Percentiles rank a stretch among this genome's conserved stretches.
These are phyloP conservation scores for Syncephalastrum contaminatum DNA, from an alignment of 371 early-diverging fungal species.

Conservation along the genomic window DNA sequence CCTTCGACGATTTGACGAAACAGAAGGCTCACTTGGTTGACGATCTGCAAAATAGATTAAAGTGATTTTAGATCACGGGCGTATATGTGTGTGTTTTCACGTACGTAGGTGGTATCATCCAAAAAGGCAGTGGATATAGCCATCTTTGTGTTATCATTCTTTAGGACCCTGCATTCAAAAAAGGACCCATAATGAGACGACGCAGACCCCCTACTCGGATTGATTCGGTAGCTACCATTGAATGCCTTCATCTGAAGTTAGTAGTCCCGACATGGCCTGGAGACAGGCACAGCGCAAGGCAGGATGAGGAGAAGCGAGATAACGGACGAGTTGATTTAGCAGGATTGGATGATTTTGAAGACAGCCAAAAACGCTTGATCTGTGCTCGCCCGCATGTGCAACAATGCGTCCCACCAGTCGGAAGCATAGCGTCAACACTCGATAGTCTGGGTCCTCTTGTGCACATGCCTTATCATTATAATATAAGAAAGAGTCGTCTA, in stretches of 20 bases:
- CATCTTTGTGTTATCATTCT: conserved; percentile 17
- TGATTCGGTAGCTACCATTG: conserved; percentile 15
- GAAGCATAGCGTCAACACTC: conserved; percentile 34
- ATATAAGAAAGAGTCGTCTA: background rate
- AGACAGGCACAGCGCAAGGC: conserved; percentile 36
- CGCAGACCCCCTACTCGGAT: background rate
- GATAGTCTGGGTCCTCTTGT: conserved; percentile 35
- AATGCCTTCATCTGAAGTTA: conserved; percentile 15
- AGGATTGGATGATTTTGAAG: conserved; percentile 11
- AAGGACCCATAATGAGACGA: background rate
- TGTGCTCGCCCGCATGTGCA: conserved; percentile 6
- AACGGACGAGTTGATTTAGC: conserved; percentile 11
- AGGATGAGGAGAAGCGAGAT: conserved; percentile 27
- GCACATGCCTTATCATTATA: conserved; percentile 23
- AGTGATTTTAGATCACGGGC: background rate
- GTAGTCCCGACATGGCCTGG: conserved; percentile 29
- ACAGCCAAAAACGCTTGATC: conserved; percentile 15
- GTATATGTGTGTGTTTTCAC: conserved; percentile 1
- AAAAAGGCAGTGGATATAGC: conserved; percentile 23
- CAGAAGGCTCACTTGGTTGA: background rate
- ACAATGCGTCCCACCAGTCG: conserved; percentile 37
- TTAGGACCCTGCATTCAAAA: conserved; percentile 19
- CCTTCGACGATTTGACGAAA: conserved; percentile 11
- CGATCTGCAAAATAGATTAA: background rate
- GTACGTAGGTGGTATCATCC: conserved; percentile 37